A percentile compares a stretch with the other conserved stretches of the same genome.
These are phyloP conservation scores for Trametes cinnabarina DNA, from an alignment of 768 basidiomycete species.

Conservation along the genomic window DNA sequence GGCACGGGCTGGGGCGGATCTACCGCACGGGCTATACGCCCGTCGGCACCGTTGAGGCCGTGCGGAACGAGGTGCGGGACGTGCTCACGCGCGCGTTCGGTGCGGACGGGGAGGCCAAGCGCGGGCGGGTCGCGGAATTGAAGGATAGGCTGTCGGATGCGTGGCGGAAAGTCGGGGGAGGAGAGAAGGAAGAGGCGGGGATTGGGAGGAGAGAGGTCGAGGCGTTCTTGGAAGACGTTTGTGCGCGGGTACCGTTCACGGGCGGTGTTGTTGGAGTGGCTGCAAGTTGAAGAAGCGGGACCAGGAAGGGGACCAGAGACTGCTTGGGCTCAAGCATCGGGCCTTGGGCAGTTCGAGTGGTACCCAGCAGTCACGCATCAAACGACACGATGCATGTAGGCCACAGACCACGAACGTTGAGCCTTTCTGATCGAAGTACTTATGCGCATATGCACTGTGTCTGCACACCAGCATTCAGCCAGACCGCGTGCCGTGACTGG, in stretches of 20 bases:
- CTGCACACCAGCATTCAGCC: no score
- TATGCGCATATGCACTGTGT: no score
- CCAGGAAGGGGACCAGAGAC: no score
- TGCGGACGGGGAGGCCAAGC: conserved; percentile 26
- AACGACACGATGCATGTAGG: no score
- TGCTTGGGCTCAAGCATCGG: no score
- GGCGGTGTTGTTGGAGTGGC: no score
- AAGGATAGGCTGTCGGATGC: neutral
- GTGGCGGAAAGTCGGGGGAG: conserved; percentile 3
- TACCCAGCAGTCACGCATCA: no score
- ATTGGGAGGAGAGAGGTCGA: neutral
- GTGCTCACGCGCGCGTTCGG: conserved; percentile 24
- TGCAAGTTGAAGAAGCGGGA: no score
- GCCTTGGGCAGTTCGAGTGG: no score
- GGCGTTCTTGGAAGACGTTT: neutral
- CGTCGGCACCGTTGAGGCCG: conserved; percentile 25
- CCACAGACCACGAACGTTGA: no score
- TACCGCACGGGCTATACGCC: conserved; percentile 14
- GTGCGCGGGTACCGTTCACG: neutral
- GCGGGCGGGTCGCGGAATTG: conserved; percentile 17
- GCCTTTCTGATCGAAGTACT: no score
- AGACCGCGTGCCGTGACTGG: no score
- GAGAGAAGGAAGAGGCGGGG: neutral
- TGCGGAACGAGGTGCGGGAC: conserved; percentile 18
- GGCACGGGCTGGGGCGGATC: conserved; percentile 15